Percentiles rank a stretch among this genome's conserved stretches.
These are phyloP conservation scores for Conoideocrella luteorostrata DNA, from an alignment of 2,329 filamentous ascomycete species.

Conservation along the genomic window DNA sequence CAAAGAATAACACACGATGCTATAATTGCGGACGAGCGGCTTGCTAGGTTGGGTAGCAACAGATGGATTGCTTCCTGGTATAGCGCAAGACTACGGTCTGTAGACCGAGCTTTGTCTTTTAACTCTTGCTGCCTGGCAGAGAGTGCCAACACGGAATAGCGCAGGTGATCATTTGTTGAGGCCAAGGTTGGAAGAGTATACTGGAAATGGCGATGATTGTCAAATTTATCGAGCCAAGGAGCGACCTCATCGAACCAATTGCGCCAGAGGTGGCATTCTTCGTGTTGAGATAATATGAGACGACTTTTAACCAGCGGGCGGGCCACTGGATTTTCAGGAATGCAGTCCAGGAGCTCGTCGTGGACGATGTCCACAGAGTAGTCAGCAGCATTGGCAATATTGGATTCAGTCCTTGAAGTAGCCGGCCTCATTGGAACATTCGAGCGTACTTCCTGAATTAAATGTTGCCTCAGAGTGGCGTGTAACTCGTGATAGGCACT, in stretches of 20 bases:
- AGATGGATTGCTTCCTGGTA: too few species aligned
- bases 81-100: too few species aligned
- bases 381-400: conserved; percentile 6
- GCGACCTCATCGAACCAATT: conserved; percentile 36
- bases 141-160: conserved; percentile 43
- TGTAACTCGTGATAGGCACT: conserved; percentile 41
- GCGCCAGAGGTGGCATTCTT: conserved; percentile 31
- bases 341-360: too few species aligned
- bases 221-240: conserved; percentile 47
- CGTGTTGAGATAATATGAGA: conserved; percentile 21
- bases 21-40: too few species aligned
- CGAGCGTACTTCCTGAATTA: conserved; percentile 38
- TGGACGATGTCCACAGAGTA: too few species aligned
- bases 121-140: too few species aligned
- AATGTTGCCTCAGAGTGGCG: conserved; percentile 36
- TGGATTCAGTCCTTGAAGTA: conserved; percentile 15
- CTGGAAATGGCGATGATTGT: conserved; percentile 40
- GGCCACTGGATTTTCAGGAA: too few species aligned
- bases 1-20: too few species aligned
- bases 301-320: too few species aligned
- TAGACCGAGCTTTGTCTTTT: too few species aligned
- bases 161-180: conserved; percentile 34
- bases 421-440: conserved; percentile 23
- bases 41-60: too few species aligned
- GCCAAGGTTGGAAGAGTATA: conserved; percentile 41